Conservation (phyloP, 164 flowering plant genomes). For the Chimonanthus salicifolius region DNA sequence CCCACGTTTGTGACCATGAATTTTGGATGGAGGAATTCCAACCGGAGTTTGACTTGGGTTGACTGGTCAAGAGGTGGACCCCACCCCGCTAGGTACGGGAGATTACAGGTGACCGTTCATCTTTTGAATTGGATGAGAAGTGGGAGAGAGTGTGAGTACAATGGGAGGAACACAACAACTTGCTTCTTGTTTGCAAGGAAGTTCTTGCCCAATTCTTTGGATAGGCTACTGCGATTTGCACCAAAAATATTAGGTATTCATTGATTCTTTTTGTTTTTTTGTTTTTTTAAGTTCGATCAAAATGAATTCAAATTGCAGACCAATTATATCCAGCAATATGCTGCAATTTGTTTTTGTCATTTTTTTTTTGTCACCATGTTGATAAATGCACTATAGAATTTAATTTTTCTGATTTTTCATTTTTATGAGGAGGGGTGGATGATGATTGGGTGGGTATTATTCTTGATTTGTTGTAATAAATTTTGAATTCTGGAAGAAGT, state of each 20-base stretch:
- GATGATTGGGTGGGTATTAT: no score
- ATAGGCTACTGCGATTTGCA: conserved; percentile 48
- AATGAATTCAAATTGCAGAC: neutral
- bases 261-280: conserved; percentile 3
- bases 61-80: conserved; percentile 71
- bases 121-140: conserved; percentile 44
- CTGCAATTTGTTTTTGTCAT: no score
- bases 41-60: conserved; percentile 58
- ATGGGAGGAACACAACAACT: conserved; percentile 32
- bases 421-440: no score
- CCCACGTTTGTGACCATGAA: conserved; percentile 53
- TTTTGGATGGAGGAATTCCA: conserved; percentile 31
- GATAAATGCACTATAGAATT: no score
- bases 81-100: conserved; percentile 39
- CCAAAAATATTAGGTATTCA: conserved; percentile 44
- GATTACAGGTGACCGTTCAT: conserved; percentile 40
- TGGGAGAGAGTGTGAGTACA: conserved; percentile 32
- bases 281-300: neutral
- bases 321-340: no score
- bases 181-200: conserved; percentile 82
- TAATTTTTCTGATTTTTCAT: no score
- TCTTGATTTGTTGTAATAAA: no score
- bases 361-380: no score
- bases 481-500: no score
- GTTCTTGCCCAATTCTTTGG: conserved; percentile 42